Conservation (phyloP, 208 protist species). For the Trypanosoma cruzi region DNA sequence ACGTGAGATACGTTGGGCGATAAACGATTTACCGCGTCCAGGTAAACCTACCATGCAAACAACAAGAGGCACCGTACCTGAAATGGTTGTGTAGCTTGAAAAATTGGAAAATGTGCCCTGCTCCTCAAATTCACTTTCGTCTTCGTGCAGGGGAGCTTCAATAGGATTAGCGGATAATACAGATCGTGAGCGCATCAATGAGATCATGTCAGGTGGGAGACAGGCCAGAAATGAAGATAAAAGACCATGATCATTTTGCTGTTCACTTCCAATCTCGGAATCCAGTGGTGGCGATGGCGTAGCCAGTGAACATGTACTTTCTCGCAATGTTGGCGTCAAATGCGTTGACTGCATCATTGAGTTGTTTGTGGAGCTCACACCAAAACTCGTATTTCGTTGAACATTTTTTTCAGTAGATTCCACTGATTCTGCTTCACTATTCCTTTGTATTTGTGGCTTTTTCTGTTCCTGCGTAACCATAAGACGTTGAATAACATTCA, state of each 20-base stretch:
- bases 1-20: conserved; percentile 73
- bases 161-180: neutral
- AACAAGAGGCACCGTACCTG: conserved; percentile 76
- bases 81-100: conserved; percentile 81
- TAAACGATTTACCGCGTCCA: conserved; percentile 91
- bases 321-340: neutral
- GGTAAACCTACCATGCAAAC: conserved; percentile 92
- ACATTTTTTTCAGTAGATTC: neutral
- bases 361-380: neutral
- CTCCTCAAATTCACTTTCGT: conserved; percentile 4
- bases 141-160: neutral
- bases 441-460: conserved; percentile 21
- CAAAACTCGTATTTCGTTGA: neutral
- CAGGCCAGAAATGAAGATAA: neutral
- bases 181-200: neutral
- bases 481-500: conserved; percentile 43
- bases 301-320: neutral
- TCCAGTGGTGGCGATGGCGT: neutral
- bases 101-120: conserved; percentile 20
- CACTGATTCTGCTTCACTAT: neutral
- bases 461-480: conserved; percentile 11
- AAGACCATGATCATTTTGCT: neutral
- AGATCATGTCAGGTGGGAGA: conserved; percentile 22
- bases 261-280: neutral
- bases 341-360: neutral